phyloP scores from a whole-genome alignment of 768 basidiomycete genomes.

The Boletus rubroflammeus region DNA sequence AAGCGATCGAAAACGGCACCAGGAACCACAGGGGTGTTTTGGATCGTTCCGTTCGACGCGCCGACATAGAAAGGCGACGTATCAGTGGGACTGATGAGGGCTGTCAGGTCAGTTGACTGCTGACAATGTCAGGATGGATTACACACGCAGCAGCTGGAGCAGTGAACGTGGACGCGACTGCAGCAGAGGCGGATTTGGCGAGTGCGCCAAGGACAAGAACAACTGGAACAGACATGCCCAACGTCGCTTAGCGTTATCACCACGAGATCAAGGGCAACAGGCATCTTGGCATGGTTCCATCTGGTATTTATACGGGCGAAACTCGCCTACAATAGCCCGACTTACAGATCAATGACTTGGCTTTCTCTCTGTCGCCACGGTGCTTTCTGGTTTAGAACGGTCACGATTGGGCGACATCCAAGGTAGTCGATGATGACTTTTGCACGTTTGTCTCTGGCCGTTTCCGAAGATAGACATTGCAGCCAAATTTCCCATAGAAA shows the following conservation, averaged over 20 bases:
- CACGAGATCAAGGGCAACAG: neutral
- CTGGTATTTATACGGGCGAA: conserved; percentile 6
- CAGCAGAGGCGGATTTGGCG: conserved; percentile 12
- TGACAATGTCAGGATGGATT: neutral
- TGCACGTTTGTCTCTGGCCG: neutral
- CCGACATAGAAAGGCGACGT: conserved; percentile 39
- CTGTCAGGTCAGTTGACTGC: neutral
- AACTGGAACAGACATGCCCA: conserved; percentile 5
- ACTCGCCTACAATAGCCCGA: neutral
- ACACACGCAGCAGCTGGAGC: conserved; percentile 23
- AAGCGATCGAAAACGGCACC: conserved; percentile 44
- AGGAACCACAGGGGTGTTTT: conserved; percentile 33
- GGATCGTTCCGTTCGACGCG: conserved; percentile 39
- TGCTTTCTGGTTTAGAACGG: neutral
- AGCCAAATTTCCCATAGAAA: neutral
- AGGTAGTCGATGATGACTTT: neutral
- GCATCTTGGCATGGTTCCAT: neutral
- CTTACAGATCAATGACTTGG: neutral
- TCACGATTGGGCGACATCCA: neutral
- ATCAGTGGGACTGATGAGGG: conserved; percentile 18
- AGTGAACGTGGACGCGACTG: conserved; percentile 21
- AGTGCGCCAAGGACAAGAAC: conserved; percentile 17
- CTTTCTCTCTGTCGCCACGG: neutral
- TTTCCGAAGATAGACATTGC: neutral
- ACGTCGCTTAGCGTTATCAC: neutral